phyloP scores from a whole-genome alignment of 2,329 filamentous ascomycete species.

The Cladosporium sp. region DNA sequence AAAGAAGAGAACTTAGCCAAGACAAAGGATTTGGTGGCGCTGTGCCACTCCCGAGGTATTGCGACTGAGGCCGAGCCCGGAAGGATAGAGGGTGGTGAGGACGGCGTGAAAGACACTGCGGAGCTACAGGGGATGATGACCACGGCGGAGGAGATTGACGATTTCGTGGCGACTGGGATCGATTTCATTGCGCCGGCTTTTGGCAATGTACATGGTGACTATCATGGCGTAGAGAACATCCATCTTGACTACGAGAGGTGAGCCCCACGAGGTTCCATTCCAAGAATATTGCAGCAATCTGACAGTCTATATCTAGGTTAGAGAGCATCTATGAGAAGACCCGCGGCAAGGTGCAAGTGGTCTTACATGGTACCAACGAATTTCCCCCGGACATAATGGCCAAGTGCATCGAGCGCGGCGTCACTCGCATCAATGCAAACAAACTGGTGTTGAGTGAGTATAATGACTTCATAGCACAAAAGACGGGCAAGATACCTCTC shows the following conservation, averaged over 20 bases:
- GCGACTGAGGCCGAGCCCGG: constrained; percentile 66
- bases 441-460: constrained; percentile 50
- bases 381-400: constrained; percentile 50
- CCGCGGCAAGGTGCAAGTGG: constrained; percentile 45
- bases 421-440: constrained; percentile 55
- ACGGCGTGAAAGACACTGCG: constrained; percentile 63
- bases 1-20: constrained; percentile 62
- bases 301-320: constrained; percentile 25
- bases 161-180: constrained; percentile 66
- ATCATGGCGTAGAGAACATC: constrained; percentile 60
- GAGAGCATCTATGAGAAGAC: constrained; percentile 44
- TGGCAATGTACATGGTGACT: constrained; percentile 70
- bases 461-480: constrained; percentile 41
- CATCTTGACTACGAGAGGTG: constrained; percentile 53
- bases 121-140: constrained; percentile 60
- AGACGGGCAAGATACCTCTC: constrained; percentile 46
- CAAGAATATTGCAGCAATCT: not conserved
- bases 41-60: constrained; percentile 60
- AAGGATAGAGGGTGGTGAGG: constrained; percentile 66
- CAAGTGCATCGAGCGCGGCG: constrained; percentile 49
- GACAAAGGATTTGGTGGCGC: constrained; percentile 56
- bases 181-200: constrained; percentile 70
- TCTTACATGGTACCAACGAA: constrained; percentile 54
- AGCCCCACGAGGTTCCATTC: constrained; percentile 2
- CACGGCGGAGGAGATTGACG: constrained; percentile 61